Base-by-base conservation (phyloP, 305 asterid species). In the Stenogyne calaminthoides region DNA sequence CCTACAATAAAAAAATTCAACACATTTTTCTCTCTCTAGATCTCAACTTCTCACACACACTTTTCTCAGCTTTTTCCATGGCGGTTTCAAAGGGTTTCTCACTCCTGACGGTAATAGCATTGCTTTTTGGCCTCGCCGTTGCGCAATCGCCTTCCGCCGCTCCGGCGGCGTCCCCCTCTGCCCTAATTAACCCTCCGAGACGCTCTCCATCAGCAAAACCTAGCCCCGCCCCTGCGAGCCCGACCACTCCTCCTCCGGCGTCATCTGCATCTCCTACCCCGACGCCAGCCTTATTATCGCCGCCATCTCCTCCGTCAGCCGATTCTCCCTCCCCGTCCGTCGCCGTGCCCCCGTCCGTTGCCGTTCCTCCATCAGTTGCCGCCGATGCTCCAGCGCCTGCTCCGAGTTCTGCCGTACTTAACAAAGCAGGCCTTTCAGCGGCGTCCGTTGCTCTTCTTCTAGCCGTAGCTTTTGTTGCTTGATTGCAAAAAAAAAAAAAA, bases 391-490 rank as follows among this genome's bases (percentile, higher is more conserved):
- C 80, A 1, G 65, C 4, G 37, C 80, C 81, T 4, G 9, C 74
- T 2, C 2, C 5, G 0, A 83, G 49, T 73, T 73, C 70, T 34
- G 84, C 79, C 78, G 79, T 67, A 12, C 15, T 61, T 11, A 77
- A 69, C 67, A 62, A 77, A 44, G 69, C 60, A 9, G 87, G 84
- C 0, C 0, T 75, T 18, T 79, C 77, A 0, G 71, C 40, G 3
- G 79, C 59, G 10, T 67, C 65, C 7, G 78, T 67, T 6, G 69
- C 69, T 12, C 78, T 79, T 27, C 19, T 77, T 19, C 18, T 72
- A 12, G 81, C 79, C 27, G 74, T 80, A 9, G 65, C 78, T 40
- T 54, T 83, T 70, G 51, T 72, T 44, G 84, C 81, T 52, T 83
- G 76, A n/a, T n/a, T n/a, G n/a, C n/a, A n/a, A n/a, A n/a, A n/a